phyloP scores from a whole-genome alignment of 371 early-diverging fungal species.

The Lichtheimia corymbifera region DNA sequence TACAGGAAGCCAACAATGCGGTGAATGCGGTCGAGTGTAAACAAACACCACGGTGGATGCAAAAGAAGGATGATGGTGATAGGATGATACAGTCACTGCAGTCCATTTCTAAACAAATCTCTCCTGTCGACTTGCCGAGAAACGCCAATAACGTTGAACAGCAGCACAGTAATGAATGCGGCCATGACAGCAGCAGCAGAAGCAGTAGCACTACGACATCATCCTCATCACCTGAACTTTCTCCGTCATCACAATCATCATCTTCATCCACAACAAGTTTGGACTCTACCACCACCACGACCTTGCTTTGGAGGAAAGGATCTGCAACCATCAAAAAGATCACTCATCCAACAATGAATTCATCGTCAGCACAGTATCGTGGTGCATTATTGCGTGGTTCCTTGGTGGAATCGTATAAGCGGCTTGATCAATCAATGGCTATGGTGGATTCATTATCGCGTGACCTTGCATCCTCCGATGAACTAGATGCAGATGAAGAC shows the following conservation, averaged over 20 bases:
- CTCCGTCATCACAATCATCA: slow-evolving; percentile 14
- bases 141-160: too few relatives aligned
- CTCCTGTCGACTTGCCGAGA: too few relatives aligned
- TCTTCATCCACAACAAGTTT: slow-evolving; percentile 9
- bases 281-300: slow-evolving; percentile 13
- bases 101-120: too few relatives aligned
- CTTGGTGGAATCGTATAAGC: slow-evolving; percentile 37
- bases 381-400: slow-evolving; percentile 13
- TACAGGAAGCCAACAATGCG: slow-evolving; percentile 51
- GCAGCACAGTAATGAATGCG: too few relatives aligned
- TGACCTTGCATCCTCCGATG: slow-evolving; percentile 57
- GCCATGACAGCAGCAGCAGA: too few relatives aligned
- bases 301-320: too few relatives aligned
- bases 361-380: too few relatives aligned
- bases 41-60: slow-evolving; percentile 13
- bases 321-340: slow-evolving; percentile 1
- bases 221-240: slow-evolving; percentile 15
- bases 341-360: too few relatives aligned
- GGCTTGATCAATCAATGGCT: slow-evolving; percentile 46
- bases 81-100: too few relatives aligned
- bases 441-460: slow-evolving; percentile 49
- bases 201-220: neutral
- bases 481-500: neutral
- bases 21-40: neutral
- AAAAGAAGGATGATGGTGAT: too few relatives aligned